Evolutionary conservation across 2,329 filamentous ascomycete genomes (phyloP).

Genomic region (Teratosphaeria gauchensis): DNA sequence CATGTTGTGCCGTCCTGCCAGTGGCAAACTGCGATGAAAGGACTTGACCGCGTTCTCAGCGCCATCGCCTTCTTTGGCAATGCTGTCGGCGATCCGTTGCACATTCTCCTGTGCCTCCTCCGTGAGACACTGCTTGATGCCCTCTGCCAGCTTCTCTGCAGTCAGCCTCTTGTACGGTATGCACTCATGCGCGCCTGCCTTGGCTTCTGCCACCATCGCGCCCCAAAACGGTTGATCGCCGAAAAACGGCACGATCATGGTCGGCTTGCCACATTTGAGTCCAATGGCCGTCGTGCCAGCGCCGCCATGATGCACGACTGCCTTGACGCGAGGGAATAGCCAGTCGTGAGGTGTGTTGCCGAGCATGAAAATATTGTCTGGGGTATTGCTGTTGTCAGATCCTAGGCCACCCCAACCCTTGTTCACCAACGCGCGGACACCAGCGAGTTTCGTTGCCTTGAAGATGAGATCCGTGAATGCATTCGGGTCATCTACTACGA

Average conservation of each 20-base stretch:
- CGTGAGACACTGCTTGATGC: slow-evolving; percentile 58
- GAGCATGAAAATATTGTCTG: slow-evolving; percentile 58
- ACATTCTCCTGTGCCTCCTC: slow-evolving; percentile 51
- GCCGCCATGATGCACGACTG: slow-evolving; percentile 66
- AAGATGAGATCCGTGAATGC: slow-evolving; percentile 62
- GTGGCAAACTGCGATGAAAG: slow-evolving; percentile 53
- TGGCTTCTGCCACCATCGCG: slow-evolving; percentile 53
- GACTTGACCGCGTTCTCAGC: slow-evolving; percentile 58
- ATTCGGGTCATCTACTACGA: slow-evolving; percentile 64
- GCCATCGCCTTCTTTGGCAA: slow-evolving; percentile 58
- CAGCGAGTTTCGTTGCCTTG: slow-evolving; percentile 54
- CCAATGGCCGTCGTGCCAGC: slow-evolving; percentile 69
- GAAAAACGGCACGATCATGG: slow-evolving; percentile 71
- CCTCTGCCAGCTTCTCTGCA: slow-evolving; percentile 56
- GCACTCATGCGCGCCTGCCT: slow-evolving; percentile 53
- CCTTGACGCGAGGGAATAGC: slow-evolving; percentile 58
- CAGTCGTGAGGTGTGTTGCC: slow-evolving; percentile 69
- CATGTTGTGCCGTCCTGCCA: slow-evolving; percentile 41
- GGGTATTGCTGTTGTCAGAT: slow-evolving; percentile 47
- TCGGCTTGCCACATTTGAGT: slow-evolving; percentile 60
- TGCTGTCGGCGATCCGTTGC: slow-evolving; percentile 49
- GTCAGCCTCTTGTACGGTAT: slow-evolving; percentile 60
- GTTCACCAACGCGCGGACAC: slow-evolving; percentile 61
- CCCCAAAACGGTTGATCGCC: slow-evolving; percentile 76
- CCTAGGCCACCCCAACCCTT: slow-evolving; percentile 70